These are phyloP conservation scores for Phytophthora colocasiae DNA, from an alignment of 352 stramenopile genomes.

Conservation along the genomic window DNA sequence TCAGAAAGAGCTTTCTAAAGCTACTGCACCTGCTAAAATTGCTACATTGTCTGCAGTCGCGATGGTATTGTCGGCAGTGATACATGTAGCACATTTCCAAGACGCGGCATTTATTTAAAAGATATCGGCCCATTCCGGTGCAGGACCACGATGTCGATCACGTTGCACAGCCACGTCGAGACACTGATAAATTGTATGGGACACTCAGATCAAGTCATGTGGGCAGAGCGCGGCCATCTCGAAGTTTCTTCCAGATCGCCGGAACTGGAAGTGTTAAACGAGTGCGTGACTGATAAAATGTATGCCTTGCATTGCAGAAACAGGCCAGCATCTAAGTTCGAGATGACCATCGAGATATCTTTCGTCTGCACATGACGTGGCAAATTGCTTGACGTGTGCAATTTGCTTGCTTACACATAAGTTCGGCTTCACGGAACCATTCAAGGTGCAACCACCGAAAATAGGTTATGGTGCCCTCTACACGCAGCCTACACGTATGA, in stretches of 20 bases:
- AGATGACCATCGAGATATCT: constrained; percentile 7
- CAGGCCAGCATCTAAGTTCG: constrained; percentile 12
- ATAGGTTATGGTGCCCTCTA: neutral
- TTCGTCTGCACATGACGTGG: neutral
- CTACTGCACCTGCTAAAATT: no score
- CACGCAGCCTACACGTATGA: neutral
- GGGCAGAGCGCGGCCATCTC: neutral
- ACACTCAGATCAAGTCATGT: constrained; percentile 1
- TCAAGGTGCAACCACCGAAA: neutral
- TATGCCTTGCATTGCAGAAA: constrained; percentile 4
- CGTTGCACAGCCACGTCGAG: neutral
- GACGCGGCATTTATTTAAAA: no score
- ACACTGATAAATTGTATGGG: no score
- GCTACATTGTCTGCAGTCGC: no score
- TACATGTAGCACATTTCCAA: no score
- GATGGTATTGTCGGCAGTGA: no score
- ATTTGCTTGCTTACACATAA: neutral
- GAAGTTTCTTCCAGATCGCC: constrained; percentile 23
- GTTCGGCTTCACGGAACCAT: neutral
- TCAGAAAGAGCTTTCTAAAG: no score
- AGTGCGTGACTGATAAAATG: constrained; percentile 6
- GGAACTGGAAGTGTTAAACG: constrained; percentile 29
- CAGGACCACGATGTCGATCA: neutral
- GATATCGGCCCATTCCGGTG: no score
- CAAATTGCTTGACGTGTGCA: neutral